Conservation (phyloP, 768 basidiomycete genomes). For the Mycena galericulata region DNA sequence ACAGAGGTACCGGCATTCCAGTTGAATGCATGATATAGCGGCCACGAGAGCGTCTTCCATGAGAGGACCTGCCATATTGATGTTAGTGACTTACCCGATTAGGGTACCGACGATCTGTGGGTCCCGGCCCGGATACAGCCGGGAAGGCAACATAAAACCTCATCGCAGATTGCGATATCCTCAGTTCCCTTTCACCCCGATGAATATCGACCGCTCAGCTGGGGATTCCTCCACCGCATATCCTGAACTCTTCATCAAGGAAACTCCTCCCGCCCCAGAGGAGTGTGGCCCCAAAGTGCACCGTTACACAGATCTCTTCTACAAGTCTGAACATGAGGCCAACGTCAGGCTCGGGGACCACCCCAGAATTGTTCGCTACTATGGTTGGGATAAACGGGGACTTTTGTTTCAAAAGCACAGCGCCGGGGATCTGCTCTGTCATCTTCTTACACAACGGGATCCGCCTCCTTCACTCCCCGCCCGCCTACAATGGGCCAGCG, state of each 20-base stretch:
- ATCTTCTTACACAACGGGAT: neutral
- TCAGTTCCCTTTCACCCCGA: too few relatives aligned
- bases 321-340: conserved; percentile 9
- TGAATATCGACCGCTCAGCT: too few relatives aligned
- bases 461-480: neutral
- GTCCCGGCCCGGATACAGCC: too few relatives aligned
- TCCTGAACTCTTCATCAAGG: neutral
- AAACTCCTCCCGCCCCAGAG: neutral
- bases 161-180: too few relatives aligned
- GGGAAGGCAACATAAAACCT: too few relatives aligned
- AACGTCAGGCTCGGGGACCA: neutral
- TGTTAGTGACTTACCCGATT: too few relatives aligned
- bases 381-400: conserved; percentile 2
- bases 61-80: too few relatives aligned
- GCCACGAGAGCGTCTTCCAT: too few relatives aligned
- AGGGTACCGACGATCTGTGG: too few relatives aligned
- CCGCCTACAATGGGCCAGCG: neutral
- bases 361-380: neutral
- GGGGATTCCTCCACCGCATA: too few relatives aligned
- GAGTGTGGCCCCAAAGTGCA: neutral
- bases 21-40: too few relatives aligned
- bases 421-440: neutral
- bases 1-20: too few relatives aligned
- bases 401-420: conserved; percentile 4
- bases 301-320: neutral